These are phyloP conservation scores for Podospora appendiculata DNA, from an alignment of 495 filamentous ascomycete species.

Conservation along the genomic window DNA sequence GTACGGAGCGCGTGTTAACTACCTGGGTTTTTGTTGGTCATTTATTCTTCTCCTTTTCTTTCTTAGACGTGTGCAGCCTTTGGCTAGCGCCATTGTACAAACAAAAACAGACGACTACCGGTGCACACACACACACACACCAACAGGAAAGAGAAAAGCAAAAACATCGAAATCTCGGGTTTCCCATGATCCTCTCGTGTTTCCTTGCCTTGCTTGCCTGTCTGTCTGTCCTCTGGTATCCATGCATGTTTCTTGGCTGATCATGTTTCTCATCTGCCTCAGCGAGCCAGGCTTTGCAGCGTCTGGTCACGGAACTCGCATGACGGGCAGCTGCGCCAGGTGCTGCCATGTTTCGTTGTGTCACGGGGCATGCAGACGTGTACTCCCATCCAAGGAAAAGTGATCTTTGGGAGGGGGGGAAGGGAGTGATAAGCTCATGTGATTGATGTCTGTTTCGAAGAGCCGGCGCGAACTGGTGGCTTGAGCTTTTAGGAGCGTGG, in stretches of 20 bases:
- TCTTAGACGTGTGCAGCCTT: conserved; percentile 8
- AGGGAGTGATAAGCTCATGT: too few species aligned
- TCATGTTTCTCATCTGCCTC: conserved; percentile 1
- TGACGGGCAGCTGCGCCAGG: too few species aligned
- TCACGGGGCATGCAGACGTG: too few species aligned
- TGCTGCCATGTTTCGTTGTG: too few species aligned
- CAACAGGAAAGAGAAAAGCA: neutral
- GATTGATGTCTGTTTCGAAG: too few species aligned
- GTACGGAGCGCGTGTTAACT: conserved; percentile 3
- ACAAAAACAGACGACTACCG: neutral
- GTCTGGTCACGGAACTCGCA: neutral
- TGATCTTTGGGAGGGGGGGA: too few species aligned
- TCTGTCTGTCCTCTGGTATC: too few species aligned
- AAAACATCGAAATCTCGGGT: neutral
- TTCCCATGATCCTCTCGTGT: neutral
- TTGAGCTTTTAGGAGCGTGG: too few species aligned
- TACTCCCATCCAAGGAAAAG: too few species aligned
- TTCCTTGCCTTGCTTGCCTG: neutral
- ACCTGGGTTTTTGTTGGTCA: neutral
- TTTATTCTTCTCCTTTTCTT: neutral
- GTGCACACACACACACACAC: neutral
- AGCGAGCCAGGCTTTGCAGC: neutral
- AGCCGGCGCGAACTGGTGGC: too few species aligned
- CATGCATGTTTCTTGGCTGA: neutral
- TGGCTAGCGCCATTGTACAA: conserved; percentile 9